phyloP scores from a whole-genome alignment of 2,329 filamentous ascomycete species.

The Xylaria digitata region DNA sequence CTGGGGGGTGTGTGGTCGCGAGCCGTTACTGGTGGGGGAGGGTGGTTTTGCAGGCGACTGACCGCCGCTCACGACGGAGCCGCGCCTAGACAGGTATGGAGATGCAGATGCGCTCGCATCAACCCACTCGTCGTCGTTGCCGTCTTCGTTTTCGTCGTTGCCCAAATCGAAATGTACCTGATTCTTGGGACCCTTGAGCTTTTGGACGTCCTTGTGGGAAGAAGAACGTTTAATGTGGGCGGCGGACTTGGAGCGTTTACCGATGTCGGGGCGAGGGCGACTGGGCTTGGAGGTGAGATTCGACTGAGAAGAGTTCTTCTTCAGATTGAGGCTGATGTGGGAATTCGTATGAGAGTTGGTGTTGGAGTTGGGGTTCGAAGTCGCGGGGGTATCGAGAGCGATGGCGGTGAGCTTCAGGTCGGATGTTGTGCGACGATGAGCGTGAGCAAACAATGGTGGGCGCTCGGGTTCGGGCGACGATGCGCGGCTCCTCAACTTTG shows the following conservation, averaged over 20 bases:
- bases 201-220: constrained; percentile 62
- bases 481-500: constrained; percentile 58
- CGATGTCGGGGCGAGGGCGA: constrained; percentile 67
- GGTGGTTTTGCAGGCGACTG: constrained; percentile 58
- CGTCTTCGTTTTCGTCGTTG: constrained; percentile 63
- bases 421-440: constrained; percentile 62
- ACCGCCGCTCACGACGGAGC: constrained; percentile 62
- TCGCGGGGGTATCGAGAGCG: constrained; percentile 36
- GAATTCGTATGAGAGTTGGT: constrained; percentile 45
- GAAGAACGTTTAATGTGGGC: constrained; percentile 65
- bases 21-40: constrained; percentile 51
- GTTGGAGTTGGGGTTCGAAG: constrained; percentile 44
- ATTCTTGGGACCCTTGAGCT: constrained; percentile 57
- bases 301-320: constrained; percentile 66
- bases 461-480: constrained; percentile 58
- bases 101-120: constrained; percentile 73
- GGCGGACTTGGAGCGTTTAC: constrained; percentile 62
- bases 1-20: constrained; percentile 34
- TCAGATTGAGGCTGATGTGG: constrained; percentile 49
- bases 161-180: constrained; percentile 74
- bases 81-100: constrained; percentile 64
- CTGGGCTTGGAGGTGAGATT: constrained; percentile 64
- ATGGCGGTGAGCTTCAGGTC: constrained; percentile 63
- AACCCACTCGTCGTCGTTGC: constrained; percentile 72
- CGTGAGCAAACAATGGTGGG: constrained; percentile 48